Evolutionary conservation across 352 stramenopile species (phyloP), one percentile per base, ranked within the genome.

Genomic region (Hyaloperonospora arabidopsidis): DNA sequence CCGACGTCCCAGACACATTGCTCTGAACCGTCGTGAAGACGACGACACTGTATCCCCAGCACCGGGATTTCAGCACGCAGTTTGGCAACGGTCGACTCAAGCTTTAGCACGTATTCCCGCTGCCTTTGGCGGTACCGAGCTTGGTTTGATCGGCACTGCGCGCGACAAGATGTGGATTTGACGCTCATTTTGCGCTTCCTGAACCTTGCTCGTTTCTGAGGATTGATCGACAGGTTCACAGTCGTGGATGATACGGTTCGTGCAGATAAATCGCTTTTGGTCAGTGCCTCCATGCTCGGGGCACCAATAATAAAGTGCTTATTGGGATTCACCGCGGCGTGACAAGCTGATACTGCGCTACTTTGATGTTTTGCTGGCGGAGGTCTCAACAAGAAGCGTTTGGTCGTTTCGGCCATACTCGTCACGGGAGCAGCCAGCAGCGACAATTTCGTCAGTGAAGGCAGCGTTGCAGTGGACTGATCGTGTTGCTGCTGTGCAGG

Each of bases 111-210:
- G 14, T 72, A 68, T 13, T 62, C 57, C 2, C 68, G 65, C 54
- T 84, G 74, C 34, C 76, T 79, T 22, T 70, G 72, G 21, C 74
- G 72, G 56, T 85, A 85, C 17, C 72, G 60, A 18, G 70, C 74
- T 51, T 85, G 74, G 56, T 83, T 85, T 17, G 50, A 67, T 23
- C 74, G 72, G 40, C 74, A 83, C 44, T 85, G 74, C 44, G 83
- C 69, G 1, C 74, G 70, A 44, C 74, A 72, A 1, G 70, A 62
- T 32, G 76, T 65, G 0, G 70, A 72, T 61, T 79, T 78, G 39
- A 68, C 17, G 21, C 56, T 65, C n/a, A 63, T 52, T 21, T 32
- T 44, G 23, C 63, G 66, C 39, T 72, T 81, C 32, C 64, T 64
- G 57, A 32, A 40, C 13, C 29, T 50, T 13, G 40, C 8, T 5